Evolutionary conservation across 129 eudicot genomes (phyloP), one percentile per base, ranked within the genome.

Genomic region (Flaveria sonorensis): DNA sequence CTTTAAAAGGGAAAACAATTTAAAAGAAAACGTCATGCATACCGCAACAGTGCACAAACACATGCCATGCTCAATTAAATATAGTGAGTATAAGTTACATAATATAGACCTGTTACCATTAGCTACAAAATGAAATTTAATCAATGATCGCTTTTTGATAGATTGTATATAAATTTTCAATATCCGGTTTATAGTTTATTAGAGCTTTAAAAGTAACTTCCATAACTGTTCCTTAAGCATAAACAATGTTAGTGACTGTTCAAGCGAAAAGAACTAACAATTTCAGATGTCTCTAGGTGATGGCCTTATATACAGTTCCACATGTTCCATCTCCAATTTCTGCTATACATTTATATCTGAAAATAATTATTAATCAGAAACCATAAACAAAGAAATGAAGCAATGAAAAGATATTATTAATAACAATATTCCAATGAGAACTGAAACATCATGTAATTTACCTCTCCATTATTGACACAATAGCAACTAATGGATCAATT

Each of bases 291-390:
- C 82, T 87, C 92, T 28, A 56, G 67, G 80, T 89, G 77, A 94
- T 72, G 86, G 99, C 99, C 70, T 85, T 87, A 83, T 83, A 91
- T 80, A 94, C 99, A 89, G 71, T 94, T 71, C 99, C 99, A 60
- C 96, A 89, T 56, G 97, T 89, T 82, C 99, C 99, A 87, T 89
- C 96, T 81, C 99, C 99, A 80, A 94, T 86, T 83, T 94, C 99
- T 71, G 89, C 82, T 88, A 89, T 84, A 60, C 93, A 61, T 81
- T 70, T 91, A 74, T 94, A 94, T 77, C 98, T 94, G 90, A 61
- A 79, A 62, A 24, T 43, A 66, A 73, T 11, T 16, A 71, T 56
- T 36, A 32, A 55, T 66, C 73, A 81, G 47, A 75, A 75, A 77
- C 13, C 16, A 68, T 36, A 68, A 12, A 57, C 2, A 36, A 53